Evolutionary conservation across 2,329 filamentous ascomycete species (phyloP).

Genomic region (Chaetothyriales sp.): DNA sequence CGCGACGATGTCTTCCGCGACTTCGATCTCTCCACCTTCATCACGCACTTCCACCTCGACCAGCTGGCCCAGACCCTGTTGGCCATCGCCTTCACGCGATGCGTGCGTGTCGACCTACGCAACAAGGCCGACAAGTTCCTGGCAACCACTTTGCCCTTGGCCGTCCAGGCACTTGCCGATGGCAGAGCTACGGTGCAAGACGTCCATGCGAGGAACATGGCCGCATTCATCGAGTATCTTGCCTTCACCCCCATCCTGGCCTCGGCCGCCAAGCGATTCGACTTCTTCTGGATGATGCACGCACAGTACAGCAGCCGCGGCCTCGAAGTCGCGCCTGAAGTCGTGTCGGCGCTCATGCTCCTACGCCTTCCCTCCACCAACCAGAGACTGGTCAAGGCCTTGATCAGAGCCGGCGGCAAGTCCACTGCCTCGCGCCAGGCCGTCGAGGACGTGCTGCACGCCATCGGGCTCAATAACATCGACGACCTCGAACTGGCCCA

Average conservation of each 20-base stretch:
- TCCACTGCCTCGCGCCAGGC: constrained; percentile 65
- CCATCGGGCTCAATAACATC: constrained; percentile 49
- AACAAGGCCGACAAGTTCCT: constrained; percentile 48
- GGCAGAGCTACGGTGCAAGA: constrained; percentile 2
- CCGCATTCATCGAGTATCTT: constrained; percentile 12
- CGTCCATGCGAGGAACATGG: constrained; percentile 1
- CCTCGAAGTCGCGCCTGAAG: constrained; percentile 20
- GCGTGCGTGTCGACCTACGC: constrained; percentile 67
- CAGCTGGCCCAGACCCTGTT: constrained; percentile 75
- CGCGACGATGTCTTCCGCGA: constrained; percentile 91
- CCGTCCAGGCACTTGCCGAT: constrained; percentile 8
- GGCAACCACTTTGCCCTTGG: constrained; percentile 5
- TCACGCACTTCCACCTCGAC: constrained; percentile 92
- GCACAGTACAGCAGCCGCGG: constrained; percentile 5
- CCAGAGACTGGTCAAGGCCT: constrained; percentile 42
- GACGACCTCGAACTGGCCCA: constrained; percentile 70
- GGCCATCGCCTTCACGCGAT: constrained; percentile 74
- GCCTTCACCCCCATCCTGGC: constrained; percentile 7
- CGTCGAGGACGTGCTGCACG: constrained; percentile 45
- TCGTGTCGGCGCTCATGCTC: constrained; percentile 32
- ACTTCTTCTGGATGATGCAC: constrained; percentile 9
- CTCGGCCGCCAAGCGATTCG: constrained; percentile 8
- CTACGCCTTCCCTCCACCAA: constrained; percentile 30
- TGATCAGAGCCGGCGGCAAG: constrained; percentile 61
- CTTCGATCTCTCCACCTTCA: constrained; percentile 88